phyloP scores from a whole-genome alignment of 345 rosid genomes.

The Aquilaria yunnanensis region DNA sequence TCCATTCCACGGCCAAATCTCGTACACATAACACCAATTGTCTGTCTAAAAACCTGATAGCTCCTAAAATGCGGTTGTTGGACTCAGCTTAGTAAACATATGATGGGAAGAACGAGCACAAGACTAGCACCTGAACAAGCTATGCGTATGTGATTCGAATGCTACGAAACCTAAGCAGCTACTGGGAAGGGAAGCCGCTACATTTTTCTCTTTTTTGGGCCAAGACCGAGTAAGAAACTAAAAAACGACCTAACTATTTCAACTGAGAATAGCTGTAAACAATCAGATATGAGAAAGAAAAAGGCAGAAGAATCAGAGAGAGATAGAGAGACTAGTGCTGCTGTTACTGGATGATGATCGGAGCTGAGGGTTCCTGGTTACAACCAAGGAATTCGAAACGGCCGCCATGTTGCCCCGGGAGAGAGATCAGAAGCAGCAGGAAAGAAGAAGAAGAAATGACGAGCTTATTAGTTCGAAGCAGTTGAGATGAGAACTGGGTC shows the following conservation, averaged over 20 bases:
- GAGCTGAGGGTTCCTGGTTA: slow-evolving; percentile 26
- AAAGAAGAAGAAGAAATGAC: background rate
- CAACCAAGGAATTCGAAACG: slow-evolving; percentile 43
- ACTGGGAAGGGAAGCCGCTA: background rate
- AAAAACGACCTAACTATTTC: too few relatives aligned
- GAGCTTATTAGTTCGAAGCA: background rate
- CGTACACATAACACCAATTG: background rate
- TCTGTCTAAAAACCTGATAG: too few relatives aligned
- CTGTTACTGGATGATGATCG: slow-evolving; percentile 36
- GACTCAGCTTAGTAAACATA: too few relatives aligned
- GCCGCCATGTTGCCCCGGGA: slow-evolving; percentile 31
- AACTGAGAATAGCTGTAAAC: too few relatives aligned
- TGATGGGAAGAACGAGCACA: background rate
- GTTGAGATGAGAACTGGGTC: background rate
- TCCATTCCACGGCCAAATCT: background rate
- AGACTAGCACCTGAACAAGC: background rate
- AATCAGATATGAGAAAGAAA: background rate
- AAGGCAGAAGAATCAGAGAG: background rate
- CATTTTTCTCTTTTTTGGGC: background rate
- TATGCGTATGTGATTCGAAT: background rate
- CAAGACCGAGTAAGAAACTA: too few relatives aligned
- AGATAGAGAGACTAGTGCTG: background rate
- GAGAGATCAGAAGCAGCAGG: slow-evolving; percentile 7
- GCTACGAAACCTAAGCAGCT: background rate
- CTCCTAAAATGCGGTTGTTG: too few relatives aligned